A percentile compares a stretch with the other conserved stretches of the same genome.
These are phyloP conservation scores for Rhynchospora tenuis DNA, from an alignment of 176 grass and related monocot species.

Conservation along the genomic window DNA sequence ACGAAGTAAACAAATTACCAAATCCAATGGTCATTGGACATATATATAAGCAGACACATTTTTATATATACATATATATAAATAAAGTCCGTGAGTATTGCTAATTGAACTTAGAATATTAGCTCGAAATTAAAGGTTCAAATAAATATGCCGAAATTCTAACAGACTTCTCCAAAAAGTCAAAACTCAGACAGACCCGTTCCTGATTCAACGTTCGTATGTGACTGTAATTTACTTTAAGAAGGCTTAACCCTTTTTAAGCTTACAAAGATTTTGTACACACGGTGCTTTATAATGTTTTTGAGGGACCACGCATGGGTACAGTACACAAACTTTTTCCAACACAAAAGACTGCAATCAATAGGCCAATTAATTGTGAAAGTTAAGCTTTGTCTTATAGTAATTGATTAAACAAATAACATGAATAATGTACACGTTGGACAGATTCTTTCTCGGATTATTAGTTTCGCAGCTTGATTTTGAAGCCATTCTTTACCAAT, in stretches of 20 bases:
- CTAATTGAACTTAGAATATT: neutral
- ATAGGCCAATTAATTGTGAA: too few relatives aligned
- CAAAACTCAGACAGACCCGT: neutral
- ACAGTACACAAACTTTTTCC: neutral
- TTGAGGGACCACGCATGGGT: neutral
- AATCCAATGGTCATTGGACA: too few relatives aligned
- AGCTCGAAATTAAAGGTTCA: neutral
- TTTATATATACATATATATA: too few relatives aligned
- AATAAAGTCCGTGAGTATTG: neutral
- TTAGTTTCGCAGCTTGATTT: neutral
- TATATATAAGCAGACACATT: too few relatives aligned
- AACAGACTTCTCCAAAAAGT: neutral
- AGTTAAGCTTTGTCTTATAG: too few relatives aligned
- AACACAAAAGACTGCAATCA: too few relatives aligned
- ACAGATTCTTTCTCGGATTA: neutral
- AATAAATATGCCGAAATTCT: neutral
- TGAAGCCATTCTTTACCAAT: neutral
- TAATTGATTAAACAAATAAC: too few relatives aligned
- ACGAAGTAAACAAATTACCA: too few relatives aligned
- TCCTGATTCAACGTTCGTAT: neutral
- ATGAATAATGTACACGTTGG: neutral
- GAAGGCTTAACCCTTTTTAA: neutral
- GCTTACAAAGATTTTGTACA: neutral
- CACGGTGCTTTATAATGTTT: neutral
- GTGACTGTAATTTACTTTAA: neutral